Conservation (phyloP, 257 asterid genomes). For the Leonotis leonurus region DNA sequence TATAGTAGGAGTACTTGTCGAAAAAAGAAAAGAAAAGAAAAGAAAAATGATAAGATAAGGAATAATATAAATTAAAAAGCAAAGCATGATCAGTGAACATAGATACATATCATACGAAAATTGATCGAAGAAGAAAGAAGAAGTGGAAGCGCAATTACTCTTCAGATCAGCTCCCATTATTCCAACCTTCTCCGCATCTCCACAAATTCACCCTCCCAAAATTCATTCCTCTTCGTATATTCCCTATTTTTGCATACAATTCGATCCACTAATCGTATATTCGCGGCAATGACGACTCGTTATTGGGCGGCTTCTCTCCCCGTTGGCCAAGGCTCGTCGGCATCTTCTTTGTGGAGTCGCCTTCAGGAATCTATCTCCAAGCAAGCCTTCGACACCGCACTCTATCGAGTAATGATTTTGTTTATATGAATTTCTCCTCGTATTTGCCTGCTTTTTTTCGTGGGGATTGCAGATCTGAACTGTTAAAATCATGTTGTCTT, state of each 20-base stretch:
- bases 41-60: too few relatives aligned
- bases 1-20: too few relatives aligned
- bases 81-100: background rate
- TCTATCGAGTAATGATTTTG: slow-evolving; percentile 55
- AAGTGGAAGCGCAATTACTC: slow-evolving; percentile 16
- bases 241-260: too few relatives aligned
- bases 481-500: background rate
- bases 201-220: background rate
- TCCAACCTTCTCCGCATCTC: slow-evolving; percentile 6
- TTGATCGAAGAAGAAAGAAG: background rate
- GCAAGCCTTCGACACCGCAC: slow-evolving; percentile 85
- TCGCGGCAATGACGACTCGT: slow-evolving; percentile 66
- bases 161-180: slow-evolving; percentile 20
- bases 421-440: background rate
- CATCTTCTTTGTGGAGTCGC: slow-evolving; percentile 73
- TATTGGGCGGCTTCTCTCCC: slow-evolving; percentile 95
- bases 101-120: too few relatives aligned
- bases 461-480: slow-evolving; percentile 21
- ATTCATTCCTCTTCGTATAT: background rate
- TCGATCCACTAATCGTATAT: slow-evolving; percentile 1
- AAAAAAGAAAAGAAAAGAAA: too few relatives aligned
- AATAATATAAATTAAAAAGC: background rate
- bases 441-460: background rate
- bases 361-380: slow-evolving; percentile 88
- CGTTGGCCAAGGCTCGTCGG: slow-evolving; percentile 46